Conservation (phyloP, 1,284 basidiomycete genomes). For the Anthracocystis setariae region DNA sequence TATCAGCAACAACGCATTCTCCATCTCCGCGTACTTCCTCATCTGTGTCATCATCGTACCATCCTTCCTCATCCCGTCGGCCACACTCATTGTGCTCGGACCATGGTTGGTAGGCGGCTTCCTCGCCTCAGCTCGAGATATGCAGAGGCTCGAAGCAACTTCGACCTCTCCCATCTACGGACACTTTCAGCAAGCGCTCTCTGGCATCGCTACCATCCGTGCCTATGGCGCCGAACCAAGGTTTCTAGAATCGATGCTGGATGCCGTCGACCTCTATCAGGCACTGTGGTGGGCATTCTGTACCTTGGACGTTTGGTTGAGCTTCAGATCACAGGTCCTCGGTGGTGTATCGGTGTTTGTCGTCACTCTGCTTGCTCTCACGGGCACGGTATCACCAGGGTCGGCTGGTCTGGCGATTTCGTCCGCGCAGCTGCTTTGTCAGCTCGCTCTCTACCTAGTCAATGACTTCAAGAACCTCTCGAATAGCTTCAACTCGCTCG, state of each 20-base stretch:
- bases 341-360: slow-evolving; percentile 54
- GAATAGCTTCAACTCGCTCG: slow-evolving; percentile 76
- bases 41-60: slow-evolving; percentile 63
- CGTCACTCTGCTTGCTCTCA: slow-evolving; percentile 75
- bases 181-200: slow-evolving; percentile 54
- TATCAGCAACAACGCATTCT: slow-evolving; percentile 39
- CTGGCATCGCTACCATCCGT: slow-evolving; percentile 63
- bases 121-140: slow-evolving; percentile 55
- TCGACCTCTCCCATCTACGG: slow-evolving; percentile 65
- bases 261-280: slow-evolving; percentile 48
- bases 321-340: slow-evolving; percentile 54
- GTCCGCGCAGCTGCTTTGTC: slow-evolving; percentile 61
- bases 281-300: slow-evolving; percentile 62
- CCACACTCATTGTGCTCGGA: slow-evolving; percentile 46
- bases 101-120: slow-evolving; percentile 55
- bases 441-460: slow-evolving; percentile 50
- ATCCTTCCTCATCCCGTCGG: slow-evolving; percentile 46
- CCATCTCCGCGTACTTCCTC: slow-evolving; percentile 47
- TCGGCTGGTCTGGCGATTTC: slow-evolving; percentile 86
- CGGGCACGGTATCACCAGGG: slow-evolving; percentile 77
- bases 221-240: slow-evolving; percentile 58
- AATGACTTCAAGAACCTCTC: slow-evolving; percentile 55
- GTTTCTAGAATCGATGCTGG: slow-evolving; percentile 51
- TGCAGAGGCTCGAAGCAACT: slow-evolving; percentile 66
- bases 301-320: slow-evolving; percentile 63